A percentile compares a stretch with the other conserved stretches of the same genome.
These are phyloP conservation scores for Dalechampia spathulata DNA, from an alignment of 441 rosid species.

Conservation along the genomic window DNA sequence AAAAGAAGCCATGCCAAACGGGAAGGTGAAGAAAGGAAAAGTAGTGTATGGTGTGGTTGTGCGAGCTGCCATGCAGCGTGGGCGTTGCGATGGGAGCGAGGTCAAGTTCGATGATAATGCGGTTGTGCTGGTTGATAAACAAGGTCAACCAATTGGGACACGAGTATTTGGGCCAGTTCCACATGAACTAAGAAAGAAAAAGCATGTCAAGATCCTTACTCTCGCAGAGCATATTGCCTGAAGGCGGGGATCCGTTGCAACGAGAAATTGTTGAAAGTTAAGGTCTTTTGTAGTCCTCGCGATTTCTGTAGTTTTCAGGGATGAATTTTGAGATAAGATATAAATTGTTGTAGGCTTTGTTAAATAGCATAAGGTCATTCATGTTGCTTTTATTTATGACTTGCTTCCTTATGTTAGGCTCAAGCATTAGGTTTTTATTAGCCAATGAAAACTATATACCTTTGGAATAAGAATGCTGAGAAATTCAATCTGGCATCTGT, in stretches of 20 bases:
- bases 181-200: conserved; percentile 78
- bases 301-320: not conserved
- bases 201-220: conserved; percentile 76
- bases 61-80: conserved; percentile 86
- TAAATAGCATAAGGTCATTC: not conserved
- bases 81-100: conserved; percentile 83
- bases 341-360: not conserved
- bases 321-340: too few species aligned
- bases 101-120: conserved; percentile 95
- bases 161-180: conserved; percentile 88
- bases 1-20: conserved; percentile 88
- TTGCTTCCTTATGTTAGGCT: too few species aligned
- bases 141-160: conserved; percentile 79
- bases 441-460: too few species aligned
- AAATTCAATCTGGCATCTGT: too few species aligned
- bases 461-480: too few species aligned
- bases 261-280: not conserved
- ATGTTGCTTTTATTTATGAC: not conserved
- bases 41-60: conserved; percentile 80
- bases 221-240: conserved; percentile 75
- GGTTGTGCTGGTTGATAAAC: conserved; percentile 66
- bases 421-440: too few species aligned
- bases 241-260: conserved; percentile 10
- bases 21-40: conserved; percentile 93
- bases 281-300: not conserved